These are phyloP conservation scores for Teunomyces aglyptinius DNA, from an alignment of 805 yeast genomes.

Conservation along the genomic window DNA sequence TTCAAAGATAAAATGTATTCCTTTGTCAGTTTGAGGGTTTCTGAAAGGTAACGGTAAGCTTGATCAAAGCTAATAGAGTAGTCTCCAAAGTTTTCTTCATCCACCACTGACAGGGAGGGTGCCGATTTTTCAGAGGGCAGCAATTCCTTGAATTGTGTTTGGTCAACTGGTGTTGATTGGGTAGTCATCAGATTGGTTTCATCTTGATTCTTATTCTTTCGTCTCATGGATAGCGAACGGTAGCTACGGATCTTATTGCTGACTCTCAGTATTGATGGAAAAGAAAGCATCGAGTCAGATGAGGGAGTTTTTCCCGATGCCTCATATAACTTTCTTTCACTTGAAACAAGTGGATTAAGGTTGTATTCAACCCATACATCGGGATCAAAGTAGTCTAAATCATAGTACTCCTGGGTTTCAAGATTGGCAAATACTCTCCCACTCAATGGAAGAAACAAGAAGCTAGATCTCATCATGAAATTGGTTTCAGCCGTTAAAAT, in stretches of 20 bases:
- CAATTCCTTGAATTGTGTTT: background rate
- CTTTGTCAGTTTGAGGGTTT: slow-evolving; percentile 60
- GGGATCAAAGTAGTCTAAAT: slow-evolving; percentile 76
- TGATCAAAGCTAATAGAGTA: slow-evolving; percentile 48
- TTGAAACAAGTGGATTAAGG: slow-evolving; percentile 69
- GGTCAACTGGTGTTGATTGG: background rate
- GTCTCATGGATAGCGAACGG: slow-evolving; percentile 10
- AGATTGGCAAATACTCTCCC: slow-evolving; percentile 72
- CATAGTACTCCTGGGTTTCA: slow-evolving; percentile 54
- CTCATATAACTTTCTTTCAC: slow-evolving; percentile 27
- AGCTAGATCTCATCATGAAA: slow-evolving; percentile 86
- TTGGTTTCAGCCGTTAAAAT: slow-evolving; percentile 78
- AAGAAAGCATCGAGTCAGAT: slow-evolving; percentile 10
- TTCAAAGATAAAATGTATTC: slow-evolving; percentile 55
- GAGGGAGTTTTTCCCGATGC: slow-evolving; percentile 5
- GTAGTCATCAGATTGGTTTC: background rate
- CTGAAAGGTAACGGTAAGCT: slow-evolving; percentile 60
- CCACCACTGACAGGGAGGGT: background rate
- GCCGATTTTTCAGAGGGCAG: background rate
- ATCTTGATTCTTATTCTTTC: background rate
- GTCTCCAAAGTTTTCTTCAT: slow-evolving; percentile 8
- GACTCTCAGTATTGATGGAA: slow-evolving; percentile 24
- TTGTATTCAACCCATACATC: slow-evolving; percentile 76
- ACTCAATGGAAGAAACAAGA: slow-evolving; percentile 69
- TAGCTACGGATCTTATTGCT: slow-evolving; percentile 28